phyloP scores from a whole-genome alignment of 306 rosid species.

The Acacia melanoxylon region DNA sequence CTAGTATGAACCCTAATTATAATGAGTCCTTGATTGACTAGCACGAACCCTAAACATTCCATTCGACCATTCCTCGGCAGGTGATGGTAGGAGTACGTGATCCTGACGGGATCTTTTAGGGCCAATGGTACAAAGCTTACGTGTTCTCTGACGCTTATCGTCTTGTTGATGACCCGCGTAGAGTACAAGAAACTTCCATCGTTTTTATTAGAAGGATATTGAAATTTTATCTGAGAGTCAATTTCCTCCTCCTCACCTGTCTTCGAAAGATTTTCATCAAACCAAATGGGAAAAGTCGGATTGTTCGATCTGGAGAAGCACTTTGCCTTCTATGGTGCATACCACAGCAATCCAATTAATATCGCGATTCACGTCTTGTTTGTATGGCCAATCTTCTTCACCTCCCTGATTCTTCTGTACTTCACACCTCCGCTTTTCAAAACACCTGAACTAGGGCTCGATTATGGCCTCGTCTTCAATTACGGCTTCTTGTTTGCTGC shows the following conservation, averaged over 20 bases:
- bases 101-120: too few species aligned
- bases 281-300: conserved; percentile 43
- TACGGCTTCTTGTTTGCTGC: conserved; percentile 55
- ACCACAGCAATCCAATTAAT: conserved; percentile 78
- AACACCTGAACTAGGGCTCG: conserved; percentile 24
- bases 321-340: conserved; percentile 87
- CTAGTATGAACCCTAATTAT: too few species aligned
- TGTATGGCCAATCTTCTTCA: conserved; percentile 84
- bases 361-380: conserved; percentile 58
- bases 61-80: too few species aligned
- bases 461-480: conserved; percentile 50
- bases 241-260: neutral
- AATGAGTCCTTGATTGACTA: too few species aligned
- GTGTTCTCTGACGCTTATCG: neutral
- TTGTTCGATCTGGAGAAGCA: conserved; percentile 77
- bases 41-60: too few species aligned
- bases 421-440: conserved; percentile 62
- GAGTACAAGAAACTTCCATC: neutral
- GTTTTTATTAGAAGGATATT: too few species aligned
- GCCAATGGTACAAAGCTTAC: neutral
- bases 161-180: neutral
- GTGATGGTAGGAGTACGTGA: too few species aligned
- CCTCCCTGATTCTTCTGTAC: conserved; percentile 51
- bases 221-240: neutral
- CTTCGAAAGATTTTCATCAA: neutral